phyloP scores from a whole-genome alignment of 345 rosid genomes.

The Litchi chinensis region DNA sequence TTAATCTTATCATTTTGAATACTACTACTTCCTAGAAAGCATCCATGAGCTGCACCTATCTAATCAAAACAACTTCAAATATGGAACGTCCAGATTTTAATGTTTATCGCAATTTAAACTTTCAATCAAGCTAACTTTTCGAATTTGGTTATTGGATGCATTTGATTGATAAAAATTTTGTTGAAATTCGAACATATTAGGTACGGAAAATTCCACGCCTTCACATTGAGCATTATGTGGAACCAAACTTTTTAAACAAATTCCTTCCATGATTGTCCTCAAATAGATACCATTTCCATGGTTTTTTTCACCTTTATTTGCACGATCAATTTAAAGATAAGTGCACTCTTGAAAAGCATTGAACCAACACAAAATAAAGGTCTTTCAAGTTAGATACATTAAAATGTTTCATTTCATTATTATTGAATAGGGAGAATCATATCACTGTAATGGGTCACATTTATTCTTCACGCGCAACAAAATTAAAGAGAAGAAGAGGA shows the following conservation, averaged over 20 bases:
- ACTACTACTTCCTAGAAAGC: not conserved
- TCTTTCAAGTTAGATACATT: conserved; percentile 31
- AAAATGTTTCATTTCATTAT: conserved; percentile 22
- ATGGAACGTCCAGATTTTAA: not conserved
- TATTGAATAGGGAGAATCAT: conserved; percentile 40
- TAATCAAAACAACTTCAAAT: not conserved
- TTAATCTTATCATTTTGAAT: conserved; percentile 25
- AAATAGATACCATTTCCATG: conserved; percentile 32
- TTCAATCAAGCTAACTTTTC: not conserved
- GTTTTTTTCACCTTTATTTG: conserved; percentile 5
- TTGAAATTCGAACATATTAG: not conserved
- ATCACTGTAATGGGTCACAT: conserved; percentile 21
- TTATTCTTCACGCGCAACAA: conserved; percentile 31
- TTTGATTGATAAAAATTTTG: not conserved
- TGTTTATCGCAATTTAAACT: not conserved
- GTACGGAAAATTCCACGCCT: no score
- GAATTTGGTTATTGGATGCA: not conserved
- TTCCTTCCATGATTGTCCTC: conserved; percentile 32
- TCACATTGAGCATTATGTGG: conserved; percentile 5
- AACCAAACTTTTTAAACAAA: conserved; percentile 25
- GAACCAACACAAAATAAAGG: conserved; percentile 23
- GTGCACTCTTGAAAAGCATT: conserved; percentile 29
- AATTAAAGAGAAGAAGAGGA: conserved; percentile 5
- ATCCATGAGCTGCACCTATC: not conserved
- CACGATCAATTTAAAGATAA: conserved; percentile 10